phyloP scores from a whole-genome alignment of 73 alveolate genomes.

The Diophrys sp. region DNA sequence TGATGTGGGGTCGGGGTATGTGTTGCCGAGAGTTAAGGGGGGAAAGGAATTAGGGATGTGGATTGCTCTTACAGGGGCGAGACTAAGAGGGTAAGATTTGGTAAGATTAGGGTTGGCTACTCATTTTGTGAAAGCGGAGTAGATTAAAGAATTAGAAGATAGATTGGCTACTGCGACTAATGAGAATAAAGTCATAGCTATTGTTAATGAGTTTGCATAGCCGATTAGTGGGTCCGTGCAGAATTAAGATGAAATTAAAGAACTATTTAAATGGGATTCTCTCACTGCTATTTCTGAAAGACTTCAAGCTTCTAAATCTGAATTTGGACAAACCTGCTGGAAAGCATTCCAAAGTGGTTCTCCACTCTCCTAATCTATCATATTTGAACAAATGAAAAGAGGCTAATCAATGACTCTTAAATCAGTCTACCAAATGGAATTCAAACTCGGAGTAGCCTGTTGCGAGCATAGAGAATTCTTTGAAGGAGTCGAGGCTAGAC shows the following conservation, averaged over 20 bases:
- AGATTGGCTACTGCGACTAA: background rate
- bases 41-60: conserved; percentile 68
- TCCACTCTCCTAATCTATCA: conserved; percentile 68
- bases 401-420: conserved; percentile 65
- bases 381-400: conserved; percentile 73
- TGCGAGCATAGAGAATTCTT: conserved; percentile 76
- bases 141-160: conserved; percentile 27
- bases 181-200: background rate
- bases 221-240: background rate
- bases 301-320: background rate
- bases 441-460: conserved; percentile 70
- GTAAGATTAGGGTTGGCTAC: conserved; percentile 90
- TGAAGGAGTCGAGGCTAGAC: conserved; percentile 88
- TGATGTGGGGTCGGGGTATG: conserved; percentile 92
- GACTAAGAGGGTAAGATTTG: conserved; percentile 80
- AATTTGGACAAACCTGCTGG: conserved; percentile 17
- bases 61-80: conserved; percentile 82
- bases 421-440: conserved; percentile 79
- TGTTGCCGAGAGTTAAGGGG: conserved; percentile 74
- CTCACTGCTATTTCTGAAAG: background rate
- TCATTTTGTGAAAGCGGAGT: conserved; percentile 64
- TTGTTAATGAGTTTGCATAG: background rate
- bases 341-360: conserved; percentile 16
- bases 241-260: background rate
- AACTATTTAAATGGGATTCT: background rate